These are phyloP conservation scores for Nemophila menziesii DNA, from an alignment of 257 asterid genomes.

Conservation along the genomic window DNA sequence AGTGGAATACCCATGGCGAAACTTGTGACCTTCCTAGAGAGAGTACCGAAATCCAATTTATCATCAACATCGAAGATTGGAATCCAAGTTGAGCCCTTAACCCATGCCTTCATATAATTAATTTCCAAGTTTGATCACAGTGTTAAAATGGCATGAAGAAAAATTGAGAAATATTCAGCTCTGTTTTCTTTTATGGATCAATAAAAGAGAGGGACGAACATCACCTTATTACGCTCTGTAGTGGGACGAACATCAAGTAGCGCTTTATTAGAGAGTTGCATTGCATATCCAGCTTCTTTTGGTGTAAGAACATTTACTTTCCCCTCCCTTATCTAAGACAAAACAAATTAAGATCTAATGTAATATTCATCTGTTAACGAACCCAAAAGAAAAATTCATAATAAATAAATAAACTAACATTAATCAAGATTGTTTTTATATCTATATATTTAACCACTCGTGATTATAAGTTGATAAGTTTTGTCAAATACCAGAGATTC, in stretches of 20 bases:
- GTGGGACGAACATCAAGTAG: slow-evolving; percentile 94
- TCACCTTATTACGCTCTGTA: slow-evolving; percentile 64
- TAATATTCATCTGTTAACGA: too few relatives aligned
- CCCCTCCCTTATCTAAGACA: slow-evolving; percentile 60
- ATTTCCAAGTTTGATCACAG: slow-evolving; percentile 11
- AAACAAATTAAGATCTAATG: slow-evolving; percentile 7
- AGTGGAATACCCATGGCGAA: slow-evolving; percentile 66
- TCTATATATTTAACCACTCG: background rate
- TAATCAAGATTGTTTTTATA: background rate
- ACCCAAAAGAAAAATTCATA: too few relatives aligned
- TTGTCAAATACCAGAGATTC: slow-evolving; percentile 58
- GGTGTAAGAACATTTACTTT: slow-evolving; percentile 84
- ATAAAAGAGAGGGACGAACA: background rate
- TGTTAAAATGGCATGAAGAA: background rate
- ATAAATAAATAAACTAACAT: background rate
- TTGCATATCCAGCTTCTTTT: slow-evolving; percentile 95
- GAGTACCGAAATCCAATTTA: slow-evolving; percentile 46
- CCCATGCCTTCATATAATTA: slow-evolving; percentile 72
- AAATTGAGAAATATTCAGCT: background rate
- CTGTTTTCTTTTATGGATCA: background rate
- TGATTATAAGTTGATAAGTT: background rate
- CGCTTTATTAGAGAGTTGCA: slow-evolving; percentile 67
- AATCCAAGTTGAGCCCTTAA: slow-evolving; percentile 78
- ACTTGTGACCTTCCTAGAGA: slow-evolving; percentile 58
- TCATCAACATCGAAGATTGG: slow-evolving; percentile 79